phyloP scores from a whole-genome alignment of 2,329 filamentous ascomycete genomes.

The Diaporthe caulivora region DNA sequence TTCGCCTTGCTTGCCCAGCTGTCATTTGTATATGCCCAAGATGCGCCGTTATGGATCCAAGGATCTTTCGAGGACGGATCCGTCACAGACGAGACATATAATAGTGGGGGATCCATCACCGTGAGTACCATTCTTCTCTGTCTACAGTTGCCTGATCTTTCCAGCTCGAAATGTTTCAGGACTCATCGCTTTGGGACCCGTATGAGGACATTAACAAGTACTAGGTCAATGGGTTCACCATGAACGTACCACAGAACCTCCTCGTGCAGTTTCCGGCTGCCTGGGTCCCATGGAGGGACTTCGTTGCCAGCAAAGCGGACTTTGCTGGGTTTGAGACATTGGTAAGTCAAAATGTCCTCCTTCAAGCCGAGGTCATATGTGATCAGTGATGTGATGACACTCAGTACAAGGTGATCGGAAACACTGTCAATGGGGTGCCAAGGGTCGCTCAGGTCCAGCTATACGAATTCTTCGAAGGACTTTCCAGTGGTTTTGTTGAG shows the following conservation, averaged over 20 bases:
- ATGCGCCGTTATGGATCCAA: slow-evolving; percentile 50
- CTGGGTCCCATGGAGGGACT: slow-evolving; percentile 58
- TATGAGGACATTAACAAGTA: no score
- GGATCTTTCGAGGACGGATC: slow-evolving; percentile 50
- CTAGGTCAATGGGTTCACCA: slow-evolving; percentile 57
- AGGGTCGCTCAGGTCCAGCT: slow-evolving; percentile 50
- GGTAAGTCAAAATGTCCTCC: slow-evolving; percentile 38
- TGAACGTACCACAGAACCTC: slow-evolving; percentile 62
- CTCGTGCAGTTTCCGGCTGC: slow-evolving; percentile 62
- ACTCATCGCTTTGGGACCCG: no score
- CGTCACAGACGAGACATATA: slow-evolving; percentile 52
- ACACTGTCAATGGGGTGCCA: slow-evolving; percentile 50
- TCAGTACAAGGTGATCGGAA: slow-evolving; percentile 50
- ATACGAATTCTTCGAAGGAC: slow-evolving; percentile 51
- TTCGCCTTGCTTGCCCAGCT: neutral
- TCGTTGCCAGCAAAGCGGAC: slow-evolving; percentile 47
- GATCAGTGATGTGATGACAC: neutral
- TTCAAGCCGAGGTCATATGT: neutral
- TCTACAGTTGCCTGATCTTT: no score
- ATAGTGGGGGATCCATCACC: slow-evolving; percentile 58
- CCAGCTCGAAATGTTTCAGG: no score
- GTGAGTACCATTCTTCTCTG: no score
- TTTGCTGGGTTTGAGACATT: slow-evolving; percentile 52
- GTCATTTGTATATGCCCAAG: slow-evolving; percentile 36
- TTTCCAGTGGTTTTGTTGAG: slow-evolving; percentile 52